Base-by-base conservation (phyloP, 345 rosid genomes). In the Hibiscus tridactylites region DNA sequence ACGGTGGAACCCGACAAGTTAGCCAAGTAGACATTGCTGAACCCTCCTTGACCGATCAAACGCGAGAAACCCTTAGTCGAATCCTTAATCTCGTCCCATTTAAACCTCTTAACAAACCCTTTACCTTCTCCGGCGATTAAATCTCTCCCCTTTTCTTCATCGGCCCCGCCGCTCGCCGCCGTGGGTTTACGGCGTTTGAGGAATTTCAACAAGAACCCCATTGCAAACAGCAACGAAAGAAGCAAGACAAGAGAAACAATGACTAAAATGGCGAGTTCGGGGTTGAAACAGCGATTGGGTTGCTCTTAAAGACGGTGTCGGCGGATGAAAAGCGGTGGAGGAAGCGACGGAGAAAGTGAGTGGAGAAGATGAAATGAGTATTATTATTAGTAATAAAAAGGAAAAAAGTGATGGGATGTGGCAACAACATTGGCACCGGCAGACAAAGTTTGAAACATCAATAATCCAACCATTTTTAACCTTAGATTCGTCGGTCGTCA, bases 41-140 rank as follows among this genome's bases (percentile, higher is more conserved):
- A 93, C 56, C 98, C 98, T 16, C 97, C 98, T 0, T 83, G 82
- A n/a, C 98, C 98, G 44, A 91, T 83, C 67, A 85, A 63, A 17
- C 64, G 65, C 9, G 88, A 76, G 79, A 89, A 93, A 73, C 83
- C 80, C 67, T 28, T 63, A 9, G 96, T 88, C 50, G 81, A 64
- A 62, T 64, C 73, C 73, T 80, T 83, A 17, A 93, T 73, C 71
- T 88, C 91, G 0, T 68, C 83, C 96, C 91, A 88, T 8, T 69
- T 78, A 47, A 73, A 90, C 46, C 79, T 78, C 71, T 81, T 81
- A 3, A 67, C 78, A 35, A 73, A 60, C 8, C 64, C 72, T 71
- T 44, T 81, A 11, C 70, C 70, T 10, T 1, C 72, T 42, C 29
- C 73, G 5, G 15, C 17, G 10, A 29, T 75, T 0, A 10, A 49